Conservation (phyloP, 2,329 filamentous ascomycete genomes). For the Grosmannia clavigera region DNA sequence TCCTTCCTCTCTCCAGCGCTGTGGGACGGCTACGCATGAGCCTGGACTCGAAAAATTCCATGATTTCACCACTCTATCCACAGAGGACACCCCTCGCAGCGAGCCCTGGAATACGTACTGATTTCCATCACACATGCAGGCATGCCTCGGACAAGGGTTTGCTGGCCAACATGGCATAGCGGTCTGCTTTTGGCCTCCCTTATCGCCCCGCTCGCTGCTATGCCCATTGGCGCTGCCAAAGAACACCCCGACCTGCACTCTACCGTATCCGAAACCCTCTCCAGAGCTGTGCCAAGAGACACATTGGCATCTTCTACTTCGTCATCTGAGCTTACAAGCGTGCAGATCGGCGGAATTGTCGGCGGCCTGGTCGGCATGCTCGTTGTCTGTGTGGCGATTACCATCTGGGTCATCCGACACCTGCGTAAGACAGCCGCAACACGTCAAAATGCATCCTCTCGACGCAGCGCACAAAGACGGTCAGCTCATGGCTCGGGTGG, state of each 20-base stretch:
- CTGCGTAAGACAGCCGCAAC: constrained; percentile 33
- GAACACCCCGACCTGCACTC: too few relatives aligned
- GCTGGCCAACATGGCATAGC: neutral
- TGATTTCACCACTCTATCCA: too few relatives aligned
- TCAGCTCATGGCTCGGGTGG: neutral
- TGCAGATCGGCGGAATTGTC: constrained; percentile 40
- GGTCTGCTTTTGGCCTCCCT: neutral
- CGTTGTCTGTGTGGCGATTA: constrained; percentile 30
- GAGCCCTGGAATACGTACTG: neutral
- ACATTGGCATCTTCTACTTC: constrained; percentile 2
- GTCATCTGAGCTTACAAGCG: constrained; percentile 22
- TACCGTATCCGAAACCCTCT: neutral
- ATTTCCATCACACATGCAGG: neutral
- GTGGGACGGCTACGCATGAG: neutral
- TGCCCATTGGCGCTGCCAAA: neutral
- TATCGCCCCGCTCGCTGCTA: neutral
- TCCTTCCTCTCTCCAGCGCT: neutral
- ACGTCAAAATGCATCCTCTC: constrained; percentile 2
- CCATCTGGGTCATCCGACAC: constrained; percentile 36
- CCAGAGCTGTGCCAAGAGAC: constrained; percentile 13
- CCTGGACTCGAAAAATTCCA: neutral
- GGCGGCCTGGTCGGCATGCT: constrained; percentile 37
- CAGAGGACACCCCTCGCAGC: too few relatives aligned
- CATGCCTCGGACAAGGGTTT: neutral
- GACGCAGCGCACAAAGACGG: neutral